These are phyloP conservation scores for Trichoderma pleuroti DNA, from an alignment of 2,329 filamentous ascomycete genomes.

Conservation along the genomic window DNA sequence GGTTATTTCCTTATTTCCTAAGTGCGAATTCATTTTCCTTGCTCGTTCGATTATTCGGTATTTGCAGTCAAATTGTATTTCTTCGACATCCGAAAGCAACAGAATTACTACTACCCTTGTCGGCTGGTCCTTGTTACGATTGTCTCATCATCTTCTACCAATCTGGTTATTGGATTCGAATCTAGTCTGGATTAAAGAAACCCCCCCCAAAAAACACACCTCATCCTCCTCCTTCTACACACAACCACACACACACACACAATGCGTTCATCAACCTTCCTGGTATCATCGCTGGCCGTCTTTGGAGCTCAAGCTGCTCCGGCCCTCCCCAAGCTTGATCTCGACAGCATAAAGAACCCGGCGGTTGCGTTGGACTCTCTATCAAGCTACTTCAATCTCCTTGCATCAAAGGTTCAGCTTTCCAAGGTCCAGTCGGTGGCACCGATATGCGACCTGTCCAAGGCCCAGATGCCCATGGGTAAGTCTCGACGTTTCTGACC, in stretches of 20 bases:
- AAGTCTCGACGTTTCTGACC: constrained; percentile 26
- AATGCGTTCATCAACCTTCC: constrained; percentile 52
- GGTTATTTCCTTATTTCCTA: constrained; percentile 22
- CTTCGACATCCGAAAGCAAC: background rate
- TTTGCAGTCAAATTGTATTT: background rate
- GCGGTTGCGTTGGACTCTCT: constrained; percentile 44
- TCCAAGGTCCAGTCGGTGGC: constrained; percentile 40
- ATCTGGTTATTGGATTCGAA: constrained; percentile 10
- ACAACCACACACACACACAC: background rate
- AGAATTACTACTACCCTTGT: background rate
- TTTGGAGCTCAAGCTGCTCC: constrained; percentile 47
- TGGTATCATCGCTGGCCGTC: constrained; percentile 43
- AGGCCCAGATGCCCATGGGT: constrained; percentile 50
- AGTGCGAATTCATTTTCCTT: constrained; percentile 22
- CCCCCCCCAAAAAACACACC: background rate
- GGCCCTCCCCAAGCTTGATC: constrained; percentile 36
- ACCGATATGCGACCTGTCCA: constrained; percentile 53
- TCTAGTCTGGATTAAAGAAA: background rate
- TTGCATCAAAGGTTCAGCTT: constrained; percentile 53
- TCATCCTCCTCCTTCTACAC: background rate
- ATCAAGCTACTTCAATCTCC: constrained; percentile 58
- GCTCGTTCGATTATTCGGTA: constrained; percentile 22
- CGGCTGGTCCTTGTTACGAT: constrained; percentile 13
- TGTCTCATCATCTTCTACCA: constrained; percentile 17
- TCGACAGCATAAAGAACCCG: constrained; percentile 37